phyloP scores from a whole-genome alignment of 768 basidiomycete genomes.

The Lentinula lateritia region DNA sequence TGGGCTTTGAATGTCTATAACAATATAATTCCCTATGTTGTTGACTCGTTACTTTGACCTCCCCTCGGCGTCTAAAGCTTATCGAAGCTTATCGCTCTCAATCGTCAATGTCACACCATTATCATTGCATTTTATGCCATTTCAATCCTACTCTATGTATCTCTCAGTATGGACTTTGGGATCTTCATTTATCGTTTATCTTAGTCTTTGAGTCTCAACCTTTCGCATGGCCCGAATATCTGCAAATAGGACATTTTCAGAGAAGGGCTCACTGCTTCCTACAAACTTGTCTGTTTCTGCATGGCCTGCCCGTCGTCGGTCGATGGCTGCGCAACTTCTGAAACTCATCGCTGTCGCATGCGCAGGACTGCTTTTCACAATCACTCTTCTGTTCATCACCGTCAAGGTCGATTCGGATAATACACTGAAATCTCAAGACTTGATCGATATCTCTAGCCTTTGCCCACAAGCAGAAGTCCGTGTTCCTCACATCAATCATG shows the following conservation, averaged over 20 bases:
- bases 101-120: neutral
- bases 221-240: neutral
- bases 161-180: neutral
- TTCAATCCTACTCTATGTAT: neutral
- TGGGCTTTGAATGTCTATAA: neutral
- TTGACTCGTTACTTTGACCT: neutral
- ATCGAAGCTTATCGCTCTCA: too few species aligned
- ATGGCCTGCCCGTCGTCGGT: neutral
- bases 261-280: neutral
- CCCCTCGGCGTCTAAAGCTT: too few species aligned
- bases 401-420: neutral
- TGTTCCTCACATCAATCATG: conserved; percentile 25
- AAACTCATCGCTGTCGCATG: neutral
- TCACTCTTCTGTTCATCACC: neutral
- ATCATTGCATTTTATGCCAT: neutral
- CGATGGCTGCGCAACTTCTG: neutral
- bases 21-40: neutral
- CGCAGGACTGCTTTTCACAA: neutral
- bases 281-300: too few species aligned
- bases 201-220: neutral
- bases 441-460: neutral
- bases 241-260: neutral
- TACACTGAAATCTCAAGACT: neutral
- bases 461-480: conserved; percentile 31
- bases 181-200: neutral